These are phyloP conservation scores for Quercus engelmannii DNA, from an alignment of 306 rosid genomes.

Conservation along the genomic window DNA sequence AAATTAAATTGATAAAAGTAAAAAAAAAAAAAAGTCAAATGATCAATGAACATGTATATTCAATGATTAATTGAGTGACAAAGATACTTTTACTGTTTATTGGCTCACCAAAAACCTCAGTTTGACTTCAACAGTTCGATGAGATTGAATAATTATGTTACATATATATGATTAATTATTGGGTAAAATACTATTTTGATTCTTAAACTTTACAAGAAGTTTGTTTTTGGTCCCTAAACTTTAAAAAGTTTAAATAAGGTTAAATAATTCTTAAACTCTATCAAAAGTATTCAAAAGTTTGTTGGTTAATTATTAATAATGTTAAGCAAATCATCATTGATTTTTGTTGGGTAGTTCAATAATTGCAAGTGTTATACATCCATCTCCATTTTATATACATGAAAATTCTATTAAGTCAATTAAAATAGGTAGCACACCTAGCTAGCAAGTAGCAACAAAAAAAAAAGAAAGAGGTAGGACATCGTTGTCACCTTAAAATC, in stretches of 20 bases:
- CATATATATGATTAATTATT: neutral
- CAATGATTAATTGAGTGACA: neutral
- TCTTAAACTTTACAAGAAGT: no score
- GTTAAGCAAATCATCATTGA: neutral
- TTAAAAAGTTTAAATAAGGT: no score
- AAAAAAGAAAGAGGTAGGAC: constrained; percentile 3
- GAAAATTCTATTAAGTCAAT: neutral
- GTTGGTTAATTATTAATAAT: neutral
- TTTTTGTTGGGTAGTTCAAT: neutral
- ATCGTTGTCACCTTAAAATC: constrained; percentile 1
- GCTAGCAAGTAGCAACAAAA: no score
- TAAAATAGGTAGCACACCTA: constrained; percentile 15
- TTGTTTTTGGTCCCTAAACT: no score
- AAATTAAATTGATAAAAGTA: no score
- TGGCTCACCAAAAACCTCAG: neutral
- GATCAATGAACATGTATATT: no score
- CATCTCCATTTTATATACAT: neutral
- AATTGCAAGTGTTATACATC: neutral
- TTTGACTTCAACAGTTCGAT: neutral
- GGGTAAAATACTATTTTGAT: no score
- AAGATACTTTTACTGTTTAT: neutral
- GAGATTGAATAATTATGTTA: neutral
- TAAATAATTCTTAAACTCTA: no score
- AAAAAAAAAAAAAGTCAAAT: no score
- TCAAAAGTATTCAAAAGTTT: no score